Evolutionary conservation across 2,329 filamentous ascomycete genomes (phyloP).

Genomic region (Ceratocystis albifundus): DNA sequence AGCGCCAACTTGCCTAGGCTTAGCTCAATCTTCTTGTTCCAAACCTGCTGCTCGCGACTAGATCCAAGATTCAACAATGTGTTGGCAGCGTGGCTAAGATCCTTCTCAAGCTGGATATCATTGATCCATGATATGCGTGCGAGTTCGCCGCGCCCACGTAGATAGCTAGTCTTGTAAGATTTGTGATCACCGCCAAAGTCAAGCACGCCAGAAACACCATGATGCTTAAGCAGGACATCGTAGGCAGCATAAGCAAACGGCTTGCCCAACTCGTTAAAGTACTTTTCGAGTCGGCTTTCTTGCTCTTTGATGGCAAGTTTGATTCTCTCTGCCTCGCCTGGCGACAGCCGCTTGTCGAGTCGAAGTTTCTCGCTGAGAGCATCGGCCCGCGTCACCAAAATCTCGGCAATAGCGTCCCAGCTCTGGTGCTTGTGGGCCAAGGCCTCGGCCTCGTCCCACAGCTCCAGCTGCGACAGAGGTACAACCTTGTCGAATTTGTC

Average conservation of each 20-base stretch:
- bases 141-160: slow-evolving; percentile 59
- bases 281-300: slow-evolving; percentile 37
- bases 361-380: slow-evolving; percentile 28
- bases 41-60: slow-evolving; percentile 63
- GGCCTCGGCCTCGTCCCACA: slow-evolving; percentile 47
- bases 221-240: slow-evolving; percentile 58
- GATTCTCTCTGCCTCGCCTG: slow-evolving; percentile 28
- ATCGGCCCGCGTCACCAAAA: slow-evolving; percentile 44
- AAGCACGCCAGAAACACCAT: slow-evolving; percentile 56
- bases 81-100: slow-evolving; percentile 61
- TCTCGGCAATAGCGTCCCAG: slow-evolving; percentile 44
- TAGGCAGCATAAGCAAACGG: slow-evolving; percentile 68
- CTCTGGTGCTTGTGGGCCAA: slow-evolving; percentile 49
- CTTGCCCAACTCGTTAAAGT: slow-evolving; percentile 54
- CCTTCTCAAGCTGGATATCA: slow-evolving; percentile 64
- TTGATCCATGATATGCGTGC: slow-evolving; percentile 90
- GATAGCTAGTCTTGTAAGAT: slow-evolving; percentile 63
- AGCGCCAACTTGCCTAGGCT: slow-evolving; percentile 75
- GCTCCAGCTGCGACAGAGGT: slow-evolving; percentile 42
- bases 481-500: slow-evolving; percentile 44
- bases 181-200: slow-evolving; percentile 57
- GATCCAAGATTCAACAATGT: slow-evolving; percentile 60
- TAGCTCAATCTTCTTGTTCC: slow-evolving; percentile 88
- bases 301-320: slow-evolving; percentile 33
- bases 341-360: slow-evolving; percentile 27